A percentile compares a stretch with the other conserved stretches of the same genome.
Conservation (phyloP, 2,329 filamentous ascomycete species). For the Fusarium pseudocircinatum region DNA sequence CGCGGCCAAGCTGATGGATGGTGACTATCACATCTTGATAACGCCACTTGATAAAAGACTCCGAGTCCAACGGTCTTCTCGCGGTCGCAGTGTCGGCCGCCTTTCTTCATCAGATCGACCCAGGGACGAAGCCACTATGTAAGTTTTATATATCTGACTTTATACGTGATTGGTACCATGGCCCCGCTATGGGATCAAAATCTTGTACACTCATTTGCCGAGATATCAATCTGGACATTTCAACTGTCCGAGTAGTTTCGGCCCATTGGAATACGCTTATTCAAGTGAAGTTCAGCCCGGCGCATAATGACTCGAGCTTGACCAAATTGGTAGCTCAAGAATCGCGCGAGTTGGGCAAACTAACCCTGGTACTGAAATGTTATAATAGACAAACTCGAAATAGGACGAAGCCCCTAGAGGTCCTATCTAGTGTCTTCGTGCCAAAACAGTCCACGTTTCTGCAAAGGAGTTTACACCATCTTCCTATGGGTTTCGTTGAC, state of each 20-base stretch:
- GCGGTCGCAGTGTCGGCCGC: constrained; percentile 18
- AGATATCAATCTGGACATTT: not conserved
- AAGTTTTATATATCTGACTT: constrained; percentile 7
- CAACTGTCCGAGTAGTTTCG: not conserved
- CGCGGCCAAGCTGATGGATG: constrained; percentile 36
- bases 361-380: not conserved
- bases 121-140: constrained; percentile 7
- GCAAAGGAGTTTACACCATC: not conserved
- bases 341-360: not conserved
- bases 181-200: not conserved
- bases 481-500: not conserved
- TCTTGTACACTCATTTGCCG: not conserved
- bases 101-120: constrained; percentile 8
- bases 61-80: not conserved
- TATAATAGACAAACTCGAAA: not conserved
- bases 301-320: not conserved
- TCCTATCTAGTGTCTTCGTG: not conserved
- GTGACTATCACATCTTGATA: constrained; percentile 25
- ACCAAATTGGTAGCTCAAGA: not conserved
- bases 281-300: not conserved
- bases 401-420: not conserved
- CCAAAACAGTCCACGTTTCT: not conserved
- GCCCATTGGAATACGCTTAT: not conserved
- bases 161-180: not conserved
- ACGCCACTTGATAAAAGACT: constrained; percentile 36